These are phyloP conservation scores for Cydonia oblonga DNA, from an alignment of 331 rosid genomes.

Conservation along the genomic window DNA sequence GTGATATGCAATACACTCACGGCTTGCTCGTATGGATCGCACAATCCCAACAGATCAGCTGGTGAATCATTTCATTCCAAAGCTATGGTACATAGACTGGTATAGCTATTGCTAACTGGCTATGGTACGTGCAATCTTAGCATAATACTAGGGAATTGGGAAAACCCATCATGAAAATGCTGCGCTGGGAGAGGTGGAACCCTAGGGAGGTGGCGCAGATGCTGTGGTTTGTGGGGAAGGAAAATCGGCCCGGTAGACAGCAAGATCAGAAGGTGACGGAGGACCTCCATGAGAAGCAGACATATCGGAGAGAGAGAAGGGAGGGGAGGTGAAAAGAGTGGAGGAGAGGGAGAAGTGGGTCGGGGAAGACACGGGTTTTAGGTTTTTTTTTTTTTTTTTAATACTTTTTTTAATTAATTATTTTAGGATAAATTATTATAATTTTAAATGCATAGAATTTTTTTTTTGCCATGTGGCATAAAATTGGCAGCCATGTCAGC, in stretches of 20 bases:
- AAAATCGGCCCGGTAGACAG: conserved; percentile 24
- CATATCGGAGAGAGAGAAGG: conserved; percentile 27
- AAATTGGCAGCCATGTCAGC: no score
- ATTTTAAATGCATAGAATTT: no score
- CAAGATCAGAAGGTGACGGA: conserved; percentile 22
- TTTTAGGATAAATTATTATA: no score
- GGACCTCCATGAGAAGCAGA: conserved; percentile 52
- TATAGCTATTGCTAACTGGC: not conserved
- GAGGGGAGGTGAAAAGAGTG: no score
- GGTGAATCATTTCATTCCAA: not conserved
- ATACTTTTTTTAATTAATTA: no score
- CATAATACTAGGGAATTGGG: not conserved
- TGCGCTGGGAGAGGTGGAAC: conserved; percentile 42
- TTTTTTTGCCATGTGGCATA: no score
- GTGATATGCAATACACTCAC: not conserved
- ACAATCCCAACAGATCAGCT: not conserved
- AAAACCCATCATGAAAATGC: conserved; percentile 19
- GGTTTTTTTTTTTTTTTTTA: no score
- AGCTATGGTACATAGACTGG: not conserved
- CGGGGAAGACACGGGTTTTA: no score
- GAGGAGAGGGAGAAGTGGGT: no score
- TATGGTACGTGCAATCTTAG: no score
- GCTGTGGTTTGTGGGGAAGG: conserved; percentile 37
- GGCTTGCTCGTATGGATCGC: not conserved
- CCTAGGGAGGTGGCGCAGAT: conserved; percentile 24